Base-by-base conservation (phyloP, 176 grass and related monocot species). In the Avena eriantha region DNA sequence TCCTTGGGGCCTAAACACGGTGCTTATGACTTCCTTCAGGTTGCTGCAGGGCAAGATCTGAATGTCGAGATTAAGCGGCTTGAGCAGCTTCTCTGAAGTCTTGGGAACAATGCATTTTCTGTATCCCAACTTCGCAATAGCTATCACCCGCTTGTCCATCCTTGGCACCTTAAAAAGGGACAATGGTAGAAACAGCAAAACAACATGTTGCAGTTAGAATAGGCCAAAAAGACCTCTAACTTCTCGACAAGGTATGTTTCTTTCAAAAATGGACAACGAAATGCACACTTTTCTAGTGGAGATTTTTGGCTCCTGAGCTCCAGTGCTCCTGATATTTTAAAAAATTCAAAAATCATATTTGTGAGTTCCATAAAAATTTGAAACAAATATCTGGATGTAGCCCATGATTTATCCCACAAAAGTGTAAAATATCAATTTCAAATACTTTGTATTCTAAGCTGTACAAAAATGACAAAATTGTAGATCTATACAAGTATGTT, bases 141-240 rank as follows among this genome's bases (percentile, higher is more conserved):
- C 84, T n/a, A 94, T 80, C 29, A 96, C 86, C 72, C 96, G 82
- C 73, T 91, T 98, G 81, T 98, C 96, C 90, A 98, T 96, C 90
- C 93, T 94, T 46, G 96, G 93, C 11, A 98, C 92, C 96, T 98
- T 85, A 56, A 86, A 36, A 2, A 15, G 23, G 59, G 55, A 54
- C 58, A 73, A 90, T 24, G 11, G 36, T 67, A 85, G 76, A 76
- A 33, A 65, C 46, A 55, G 49, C 29, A 89, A 49, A 51, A 36
- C 17, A 77, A 13, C 19, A 41, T 7, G 6, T 41, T 41, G 3
- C 39, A 41, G 39, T 41, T 41, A 41, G 3, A 41, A 7, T 41
- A 5, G 6, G 81, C 58, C 66, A 2, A 34, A 34, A 15, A 78
- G 13, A 19, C 45, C 1, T 59, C 15, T 33, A 34, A 39, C 76